A percentile compares a stretch with the other conserved stretches of the same genome.
Evolutionary conservation across 2,329 filamentous ascomycete species (phyloP).

Genomic region (Didymella exigua): DNA sequence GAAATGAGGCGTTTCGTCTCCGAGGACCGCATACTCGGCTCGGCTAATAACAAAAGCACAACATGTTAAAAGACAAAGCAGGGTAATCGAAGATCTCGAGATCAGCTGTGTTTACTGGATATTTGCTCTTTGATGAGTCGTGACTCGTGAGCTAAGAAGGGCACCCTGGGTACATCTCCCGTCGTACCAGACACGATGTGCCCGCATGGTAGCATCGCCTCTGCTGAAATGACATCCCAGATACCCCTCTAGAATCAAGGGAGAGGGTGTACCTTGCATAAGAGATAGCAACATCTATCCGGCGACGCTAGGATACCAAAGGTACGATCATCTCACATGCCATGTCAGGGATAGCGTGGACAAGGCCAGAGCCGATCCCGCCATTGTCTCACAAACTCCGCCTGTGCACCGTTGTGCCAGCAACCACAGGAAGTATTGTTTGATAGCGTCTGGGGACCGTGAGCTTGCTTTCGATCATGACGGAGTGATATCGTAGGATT

Average conservation of each 20-base stretch:
- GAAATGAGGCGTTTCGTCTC: slow-evolving; percentile 17
- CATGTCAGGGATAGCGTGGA: slow-evolving; percentile 21
- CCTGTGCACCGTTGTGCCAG: slow-evolving; percentile 17
- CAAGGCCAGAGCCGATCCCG: slow-evolving; percentile 15
- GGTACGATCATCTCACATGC: slow-evolving; percentile 24
- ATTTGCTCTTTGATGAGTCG: slow-evolving; percentile 9
- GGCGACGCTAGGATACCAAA: slow-evolving; percentile 24
- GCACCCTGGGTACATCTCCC: slow-evolving; percentile 9
- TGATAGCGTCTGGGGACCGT: not conserved
- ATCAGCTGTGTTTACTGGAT: not conserved
- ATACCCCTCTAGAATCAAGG: slow-evolving; percentile 16
- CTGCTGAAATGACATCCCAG: not conserved
- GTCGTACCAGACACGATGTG: slow-evolving; percentile 9
- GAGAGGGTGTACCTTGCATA: slow-evolving; percentile 35
- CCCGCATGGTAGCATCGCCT: slow-evolving; percentile 11
- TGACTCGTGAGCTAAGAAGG: slow-evolving; percentile 2
- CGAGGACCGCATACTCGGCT: slow-evolving; percentile 20
- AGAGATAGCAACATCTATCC: slow-evolving; percentile 12
- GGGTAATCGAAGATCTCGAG: not conserved
- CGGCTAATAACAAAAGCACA: slow-evolving; percentile 15
- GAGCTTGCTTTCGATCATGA: slow-evolving; percentile 5
- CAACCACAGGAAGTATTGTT: slow-evolving; percentile 18
- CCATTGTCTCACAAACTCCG: slow-evolving; percentile 14
- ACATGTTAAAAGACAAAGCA: slow-evolving; percentile 2
- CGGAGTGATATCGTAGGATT: slow-evolving; percentile 12